Base-by-base conservation (phyloP, 2,329 filamentous ascomycete genomes). In the Endocalyx cinctus region DNA sequence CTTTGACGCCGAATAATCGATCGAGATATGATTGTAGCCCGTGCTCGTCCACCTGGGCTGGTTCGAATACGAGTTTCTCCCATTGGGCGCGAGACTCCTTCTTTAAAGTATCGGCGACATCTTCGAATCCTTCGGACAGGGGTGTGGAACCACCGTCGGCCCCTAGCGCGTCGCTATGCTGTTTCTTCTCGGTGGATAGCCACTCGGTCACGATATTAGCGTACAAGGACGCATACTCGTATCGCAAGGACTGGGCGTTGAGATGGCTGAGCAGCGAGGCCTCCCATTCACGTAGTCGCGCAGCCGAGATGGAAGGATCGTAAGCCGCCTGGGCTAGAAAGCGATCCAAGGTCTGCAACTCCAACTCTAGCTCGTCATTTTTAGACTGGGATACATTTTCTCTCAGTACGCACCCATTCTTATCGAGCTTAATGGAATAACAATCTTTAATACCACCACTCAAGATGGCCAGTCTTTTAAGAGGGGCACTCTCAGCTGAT, bases 131-230 rank as follows among this genome's bases (percentile, higher is more conserved):
- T 11, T 60, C 61, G 2, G 48, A 41, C 48, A 58, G 57, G 5
- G 52, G n/a, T n/a, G n/a, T n/a, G n/a, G n/a, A n/a, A n/a, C n/a
- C n/a, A n/a, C n/a, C 42, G 6, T 41, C 27, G 5, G 49, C 43
- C 5, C 27, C 33, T 6, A 37, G 35, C 5, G 31, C 38, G 10
- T 13, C 20, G 6, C 14, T 50, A n/a, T n/a, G n/a, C 38, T 25
- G 44, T 27, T 31, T 43, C 15, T 42, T 54, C 38, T 54, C 53
- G 1, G 51, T 45, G 1, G 58, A 59, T 1, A 70, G 52, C 66
- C 66, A 70, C 39, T 70, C 67, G 1, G 59, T 69, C n/a, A 69
- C 66, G 4, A 70, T 55, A 29, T 64, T 54, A 3, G 62, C 65
- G 27, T 69, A 70, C 3, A 70, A 52, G 7, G 61, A 59, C 0